These are phyloP conservation scores for Coniochaeta sp. DNA, from an alignment of 2,329 filamentous ascomycete species.

Conservation along the genomic window DNA sequence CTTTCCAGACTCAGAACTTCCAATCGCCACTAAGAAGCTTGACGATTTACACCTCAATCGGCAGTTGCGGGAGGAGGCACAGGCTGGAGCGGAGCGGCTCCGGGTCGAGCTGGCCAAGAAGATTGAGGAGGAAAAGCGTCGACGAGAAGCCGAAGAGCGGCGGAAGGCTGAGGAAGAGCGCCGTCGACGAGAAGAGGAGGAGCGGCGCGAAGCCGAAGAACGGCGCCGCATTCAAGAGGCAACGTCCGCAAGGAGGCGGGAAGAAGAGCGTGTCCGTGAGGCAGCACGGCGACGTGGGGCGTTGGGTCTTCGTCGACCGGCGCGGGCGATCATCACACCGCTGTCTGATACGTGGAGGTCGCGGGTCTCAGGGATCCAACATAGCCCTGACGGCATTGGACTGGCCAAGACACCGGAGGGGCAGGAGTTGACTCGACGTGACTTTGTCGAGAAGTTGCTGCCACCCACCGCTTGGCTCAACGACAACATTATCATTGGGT, in stretches of 20 bases:
- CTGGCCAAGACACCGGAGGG: constrained; percentile 41
- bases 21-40: constrained; percentile 9
- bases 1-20: constrained; percentile 1
- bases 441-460: constrained; percentile 54
- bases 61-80: constrained; percentile 8
- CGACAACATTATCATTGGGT: constrained; percentile 66
- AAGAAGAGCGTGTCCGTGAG: constrained; percentile 11
- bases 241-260: constrained; percentile 11
- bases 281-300: constrained; percentile 8
- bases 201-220: constrained; percentile 12
- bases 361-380: constrained; percentile 19
- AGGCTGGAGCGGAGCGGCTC: not conserved
- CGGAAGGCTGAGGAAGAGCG: constrained; percentile 16
- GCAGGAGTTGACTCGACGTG: constrained; percentile 42
- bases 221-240: constrained; percentile 13
- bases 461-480: constrained; percentile 60
- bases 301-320: constrained; percentile 17
- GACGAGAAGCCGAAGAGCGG: constrained; percentile 7
- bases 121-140: not conserved
- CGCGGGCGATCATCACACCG: constrained; percentile 14
- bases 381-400: constrained; percentile 12
- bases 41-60: constrained; percentile 10
- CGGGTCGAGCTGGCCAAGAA: constrained; percentile 2
- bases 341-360: constrained; percentile 27
- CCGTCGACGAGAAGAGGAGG: constrained; percentile 10